Percentiles rank a stretch among this genome's conserved stretches.
phyloP scores from a whole-genome alignment of 1,284 basidiomycete species.

The Irpex rosettiformis region DNA sequence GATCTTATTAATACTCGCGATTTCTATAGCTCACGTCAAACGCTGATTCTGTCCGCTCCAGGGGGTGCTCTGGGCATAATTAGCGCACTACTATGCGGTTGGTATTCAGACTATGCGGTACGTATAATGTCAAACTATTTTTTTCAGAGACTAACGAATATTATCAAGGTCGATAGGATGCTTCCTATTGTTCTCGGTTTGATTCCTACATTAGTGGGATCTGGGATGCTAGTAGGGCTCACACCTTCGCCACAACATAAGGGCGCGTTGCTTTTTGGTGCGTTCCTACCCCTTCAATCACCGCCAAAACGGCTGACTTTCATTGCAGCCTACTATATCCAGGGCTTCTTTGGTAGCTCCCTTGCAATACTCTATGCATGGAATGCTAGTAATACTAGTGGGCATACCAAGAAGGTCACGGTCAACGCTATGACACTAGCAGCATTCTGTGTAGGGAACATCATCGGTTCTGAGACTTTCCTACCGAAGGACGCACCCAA shows the following conservation, averaged over 20 bases:
- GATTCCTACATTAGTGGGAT: conserved; percentile 59
- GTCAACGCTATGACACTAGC: conserved; percentile 60
- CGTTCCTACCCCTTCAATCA: background rate
- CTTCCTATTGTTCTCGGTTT: conserved; percentile 58
- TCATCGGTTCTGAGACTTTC: conserved; percentile 60
- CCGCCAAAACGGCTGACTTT: background rate
- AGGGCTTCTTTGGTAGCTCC: conserved; percentile 56
- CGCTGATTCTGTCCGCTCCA: conserved; percentile 60
- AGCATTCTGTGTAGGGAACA: conserved; percentile 56
- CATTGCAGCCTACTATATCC: conserved; percentile 46
- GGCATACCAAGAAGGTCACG: conserved; percentile 66
- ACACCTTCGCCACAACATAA: conserved; percentile 43
- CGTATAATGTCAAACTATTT: background rate
- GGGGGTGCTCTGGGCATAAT: conserved; percentile 46
- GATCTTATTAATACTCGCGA: background rate
- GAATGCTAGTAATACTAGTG: conserved; percentile 63
- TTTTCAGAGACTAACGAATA: conserved; percentile 1
- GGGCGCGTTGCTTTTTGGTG: conserved; percentile 57
- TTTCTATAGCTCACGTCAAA: conserved; percentile 56
- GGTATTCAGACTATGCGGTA: conserved; percentile 63
- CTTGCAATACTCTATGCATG: conserved; percentile 63
- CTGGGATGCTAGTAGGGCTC: conserved; percentile 53
- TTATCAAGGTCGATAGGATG: conserved; percentile 54
- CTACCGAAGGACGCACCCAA: conserved; percentile 58
- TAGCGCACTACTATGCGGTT: conserved; percentile 53